These are phyloP conservation scores for Arthrobotrys musiformis DNA, from an alignment of 2,329 filamentous ascomycete species.

Conservation along the genomic window DNA sequence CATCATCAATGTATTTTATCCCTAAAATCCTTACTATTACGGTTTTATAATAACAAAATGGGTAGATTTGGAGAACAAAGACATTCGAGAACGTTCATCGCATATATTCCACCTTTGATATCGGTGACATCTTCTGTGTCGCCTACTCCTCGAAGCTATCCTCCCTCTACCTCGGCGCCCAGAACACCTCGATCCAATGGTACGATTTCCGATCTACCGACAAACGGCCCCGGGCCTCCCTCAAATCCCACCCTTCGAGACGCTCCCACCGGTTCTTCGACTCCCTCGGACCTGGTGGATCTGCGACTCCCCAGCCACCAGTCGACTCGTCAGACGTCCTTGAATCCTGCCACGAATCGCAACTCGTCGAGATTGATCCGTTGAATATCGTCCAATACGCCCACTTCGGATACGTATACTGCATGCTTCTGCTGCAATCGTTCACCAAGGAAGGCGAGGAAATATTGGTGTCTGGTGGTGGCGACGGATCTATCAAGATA, in stretches of 20 bases:
- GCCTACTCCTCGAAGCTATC: constrained; percentile 82
- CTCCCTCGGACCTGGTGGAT: constrained; percentile 83
- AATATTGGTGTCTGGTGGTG: constrained; percentile 87
- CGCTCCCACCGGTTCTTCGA: constrained; percentile 92
- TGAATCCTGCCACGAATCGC: constrained; percentile 69
- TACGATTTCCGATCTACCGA: constrained; percentile 76
- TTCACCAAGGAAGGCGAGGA: constrained; percentile 74
- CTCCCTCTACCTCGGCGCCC: constrained; percentile 88
- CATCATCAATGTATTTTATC: constrained; percentile 77
- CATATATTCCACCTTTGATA: constrained; percentile 91
- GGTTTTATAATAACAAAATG: constrained; percentile 38
- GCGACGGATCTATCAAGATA: constrained; percentile 93
- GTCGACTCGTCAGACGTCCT: constrained; percentile 65
- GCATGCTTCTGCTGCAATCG: constrained; percentile 86
- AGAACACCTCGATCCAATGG: constrained; percentile 97
- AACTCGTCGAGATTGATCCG: constrained; percentile 81
- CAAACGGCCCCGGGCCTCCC: constrained; percentile 71
- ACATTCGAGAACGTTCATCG: constrained; percentile 83
- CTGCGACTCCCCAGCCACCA: constrained; percentile 76
- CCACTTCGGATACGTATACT: constrained; percentile 95
- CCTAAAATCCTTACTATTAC: background rate
- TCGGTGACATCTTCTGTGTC: constrained; percentile 96
- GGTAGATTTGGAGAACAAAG: constrained; percentile 79
- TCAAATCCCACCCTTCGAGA: constrained; percentile 76
- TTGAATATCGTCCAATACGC: constrained; percentile 87